Percentiles rank a stretch among this genome's conserved stretches.
phyloP scores from a whole-genome alignment of 768 basidiomycete genomes.

The Amyloporia xantha region DNA sequence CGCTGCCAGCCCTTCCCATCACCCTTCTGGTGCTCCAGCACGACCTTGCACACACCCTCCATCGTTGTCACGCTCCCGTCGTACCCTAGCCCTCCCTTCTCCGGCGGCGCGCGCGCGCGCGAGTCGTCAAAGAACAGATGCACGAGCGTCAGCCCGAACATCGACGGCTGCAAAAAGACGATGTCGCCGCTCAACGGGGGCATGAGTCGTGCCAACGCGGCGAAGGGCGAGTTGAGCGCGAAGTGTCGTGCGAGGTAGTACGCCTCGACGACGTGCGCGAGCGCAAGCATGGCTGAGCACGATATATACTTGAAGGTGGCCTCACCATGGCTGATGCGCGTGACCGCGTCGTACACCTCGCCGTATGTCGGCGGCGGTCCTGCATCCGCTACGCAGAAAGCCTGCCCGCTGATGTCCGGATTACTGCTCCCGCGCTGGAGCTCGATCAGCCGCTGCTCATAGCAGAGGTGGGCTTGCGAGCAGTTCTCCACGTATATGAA shows the following conservation, averaged over 20 bases:
- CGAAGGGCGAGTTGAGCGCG: conserved; percentile 28
- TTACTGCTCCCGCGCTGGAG: conserved; percentile 30
- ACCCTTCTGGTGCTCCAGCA: conserved; percentile 24
- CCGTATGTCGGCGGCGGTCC: conserved; percentile 57
- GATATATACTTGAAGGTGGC: conserved; percentile 50
- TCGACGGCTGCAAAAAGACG: conserved; percentile 32
- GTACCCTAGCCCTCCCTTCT: conserved; percentile 34
- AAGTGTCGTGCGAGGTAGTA: conserved; percentile 44
- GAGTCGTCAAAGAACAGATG: conserved; percentile 37
- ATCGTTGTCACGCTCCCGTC: conserved; percentile 21
- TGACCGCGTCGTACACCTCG: conserved; percentile 52
- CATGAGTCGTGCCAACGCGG: conserved; percentile 25
- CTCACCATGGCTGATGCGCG: conserved; percentile 50
- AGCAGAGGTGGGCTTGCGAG: conserved; percentile 62
- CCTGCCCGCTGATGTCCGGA: conserved; percentile 70
- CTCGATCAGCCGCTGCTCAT: conserved; percentile 67
- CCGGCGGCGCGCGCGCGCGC: conserved; percentile 27
- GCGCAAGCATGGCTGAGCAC: conserved; percentile 54
- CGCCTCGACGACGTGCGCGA: conserved; percentile 53
- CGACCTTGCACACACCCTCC: conserved; percentile 30
- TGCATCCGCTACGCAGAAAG: conserved; percentile 60
- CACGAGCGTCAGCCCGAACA: conserved; percentile 28
- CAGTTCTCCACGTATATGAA: conserved; percentile 76
- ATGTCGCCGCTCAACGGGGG: conserved; percentile 26
- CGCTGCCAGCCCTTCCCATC: conserved; percentile 22